Evolutionary conservation across 1,284 basidiomycete genomes (phyloP).

Genomic region (Erythrobasidium hasegawianum): DNA sequence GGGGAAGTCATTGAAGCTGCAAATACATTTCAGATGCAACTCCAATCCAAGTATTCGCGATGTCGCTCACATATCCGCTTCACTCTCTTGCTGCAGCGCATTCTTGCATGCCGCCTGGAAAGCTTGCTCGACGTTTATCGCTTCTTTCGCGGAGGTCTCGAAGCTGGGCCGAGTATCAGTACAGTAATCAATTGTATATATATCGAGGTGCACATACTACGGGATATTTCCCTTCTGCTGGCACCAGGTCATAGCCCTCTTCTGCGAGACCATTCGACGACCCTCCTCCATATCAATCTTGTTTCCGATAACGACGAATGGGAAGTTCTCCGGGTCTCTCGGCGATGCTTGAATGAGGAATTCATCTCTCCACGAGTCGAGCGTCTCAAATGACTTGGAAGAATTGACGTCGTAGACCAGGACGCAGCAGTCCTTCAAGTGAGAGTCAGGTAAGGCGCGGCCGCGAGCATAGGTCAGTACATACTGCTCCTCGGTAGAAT

Average conservation of each 20-base stretch:
- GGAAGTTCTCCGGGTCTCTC: conserved; percentile 98
- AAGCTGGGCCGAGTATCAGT: conserved; percentile 54
- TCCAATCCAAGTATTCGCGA: neutral
- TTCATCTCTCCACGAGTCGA: conserved; percentile 96
- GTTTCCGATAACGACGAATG: conserved; percentile 97
- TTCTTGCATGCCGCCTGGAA: conserved; percentile 99
- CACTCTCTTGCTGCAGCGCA: conserved; percentile 92
- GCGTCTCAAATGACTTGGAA: conserved; percentile 94
- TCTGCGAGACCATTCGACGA: conserved; percentile 98
- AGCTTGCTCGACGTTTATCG: conserved; percentile 99
- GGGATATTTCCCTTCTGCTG: conserved; percentile 99
- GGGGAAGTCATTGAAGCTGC: conserved; percentile 94
- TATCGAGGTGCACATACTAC: conserved; percentile 53
- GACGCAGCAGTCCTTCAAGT: conserved; percentile 81
- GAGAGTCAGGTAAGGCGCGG: neutral
- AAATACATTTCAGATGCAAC: neutral
- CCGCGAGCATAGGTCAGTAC: neutral
- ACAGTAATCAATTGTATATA: neutral
- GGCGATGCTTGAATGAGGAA: conserved; percentile 97
- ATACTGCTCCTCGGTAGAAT: conserved; percentile 87
- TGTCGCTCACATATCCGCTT: conserved; percentile 78
- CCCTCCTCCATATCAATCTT: conserved; percentile 99
- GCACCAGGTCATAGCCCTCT: conserved; percentile 99
- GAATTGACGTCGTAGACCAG: conserved; percentile 99
- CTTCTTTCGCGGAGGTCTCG: conserved; percentile 99